These are phyloP conservation scores for Didymella pomorum DNA, from an alignment of 2,329 filamentous ascomycete species.

Conservation along the genomic window DNA sequence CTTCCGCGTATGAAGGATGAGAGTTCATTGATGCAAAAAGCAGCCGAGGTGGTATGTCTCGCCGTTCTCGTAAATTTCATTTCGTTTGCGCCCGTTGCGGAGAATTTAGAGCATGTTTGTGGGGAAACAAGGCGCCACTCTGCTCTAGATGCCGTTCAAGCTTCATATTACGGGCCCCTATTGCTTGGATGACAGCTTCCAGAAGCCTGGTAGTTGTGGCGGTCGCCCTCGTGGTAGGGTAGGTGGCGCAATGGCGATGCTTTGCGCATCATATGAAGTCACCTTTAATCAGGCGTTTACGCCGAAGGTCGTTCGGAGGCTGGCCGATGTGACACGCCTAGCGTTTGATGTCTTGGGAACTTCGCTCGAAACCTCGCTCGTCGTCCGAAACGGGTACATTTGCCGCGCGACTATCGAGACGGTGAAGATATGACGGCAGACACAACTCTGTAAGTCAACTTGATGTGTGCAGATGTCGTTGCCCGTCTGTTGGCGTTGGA, in stretches of 20 bases:
- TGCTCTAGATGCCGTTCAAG: background rate
- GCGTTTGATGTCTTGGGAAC: background rate
- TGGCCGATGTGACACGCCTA: slow-evolving; percentile 15
- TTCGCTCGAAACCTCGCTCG: background rate
- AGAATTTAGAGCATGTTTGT: slow-evolving; percentile 1
- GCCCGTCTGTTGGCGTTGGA: background rate
- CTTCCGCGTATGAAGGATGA: slow-evolving; percentile 4
- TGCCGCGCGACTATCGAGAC: background rate
- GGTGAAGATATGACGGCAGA: background rate
- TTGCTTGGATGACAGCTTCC: slow-evolving; percentile 1
- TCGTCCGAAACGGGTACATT: background rate
- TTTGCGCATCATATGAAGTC: slow-evolving; percentile 1
- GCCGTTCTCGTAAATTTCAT: slow-evolving; percentile 9
- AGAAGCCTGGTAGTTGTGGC: background rate
- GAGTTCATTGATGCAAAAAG: background rate
- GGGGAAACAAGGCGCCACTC: slow-evolving; percentile 1
- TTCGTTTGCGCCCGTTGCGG: background rate
- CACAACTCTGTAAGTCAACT: background rate
- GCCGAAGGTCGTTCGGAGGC: slow-evolving; percentile 12
- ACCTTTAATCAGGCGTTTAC: slow-evolving; percentile 10
- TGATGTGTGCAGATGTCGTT: background rate
- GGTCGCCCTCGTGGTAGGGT: no score
- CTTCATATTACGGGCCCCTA: background rate
- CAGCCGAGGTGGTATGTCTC: background rate
- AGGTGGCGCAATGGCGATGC: background rate